A percentile compares a stretch with the other conserved stretches of the same genome.
Evolutionary conservation across 176 grass and related monocot genomes (phyloP).

Genomic region (Lolium rigidum): DNA sequence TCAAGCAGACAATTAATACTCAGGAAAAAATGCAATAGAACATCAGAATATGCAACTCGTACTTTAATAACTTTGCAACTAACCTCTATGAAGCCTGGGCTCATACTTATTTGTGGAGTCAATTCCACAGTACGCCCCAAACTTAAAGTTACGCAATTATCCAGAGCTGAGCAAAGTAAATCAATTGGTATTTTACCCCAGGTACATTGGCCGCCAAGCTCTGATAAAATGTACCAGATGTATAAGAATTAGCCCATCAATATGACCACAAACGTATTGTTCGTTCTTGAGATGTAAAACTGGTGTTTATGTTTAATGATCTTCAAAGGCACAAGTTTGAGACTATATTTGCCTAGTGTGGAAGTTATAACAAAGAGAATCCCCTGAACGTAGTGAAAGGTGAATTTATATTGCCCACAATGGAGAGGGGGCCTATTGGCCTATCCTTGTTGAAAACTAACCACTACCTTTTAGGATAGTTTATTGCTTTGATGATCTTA

Average conservation of each 20-base stretch:
- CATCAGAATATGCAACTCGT: not conserved
- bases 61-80: constrained; percentile 5
- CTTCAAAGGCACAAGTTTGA: not conserved
- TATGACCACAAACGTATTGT: constrained; percentile 5
- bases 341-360: not conserved
- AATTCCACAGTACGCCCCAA: constrained; percentile 69
- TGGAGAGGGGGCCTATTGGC: not conserved
- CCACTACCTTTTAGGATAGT: constrained; percentile 12
- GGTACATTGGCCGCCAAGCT: constrained; percentile 73
- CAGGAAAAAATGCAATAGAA: constrained; percentile 7
- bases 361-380: constrained; percentile 23
- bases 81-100: constrained; percentile 70
- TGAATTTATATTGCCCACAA: constrained; percentile 7
- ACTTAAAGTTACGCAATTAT: constrained; percentile 63
- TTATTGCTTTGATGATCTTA: constrained; percentile 18
- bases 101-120: constrained; percentile 63
- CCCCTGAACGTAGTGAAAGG: not conserved
- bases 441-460: not conserved
- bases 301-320: not conserved
- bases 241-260: constrained; percentile 36
- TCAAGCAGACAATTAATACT: not conserved
- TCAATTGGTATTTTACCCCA: constrained; percentile 80
- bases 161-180: constrained; percentile 67
- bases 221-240: constrained; percentile 46
- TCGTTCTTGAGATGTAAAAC: constrained; percentile 8